Conservation (phyloP, 495 filamentous ascomycete species). For the Margaritispora aquatica region DNA sequence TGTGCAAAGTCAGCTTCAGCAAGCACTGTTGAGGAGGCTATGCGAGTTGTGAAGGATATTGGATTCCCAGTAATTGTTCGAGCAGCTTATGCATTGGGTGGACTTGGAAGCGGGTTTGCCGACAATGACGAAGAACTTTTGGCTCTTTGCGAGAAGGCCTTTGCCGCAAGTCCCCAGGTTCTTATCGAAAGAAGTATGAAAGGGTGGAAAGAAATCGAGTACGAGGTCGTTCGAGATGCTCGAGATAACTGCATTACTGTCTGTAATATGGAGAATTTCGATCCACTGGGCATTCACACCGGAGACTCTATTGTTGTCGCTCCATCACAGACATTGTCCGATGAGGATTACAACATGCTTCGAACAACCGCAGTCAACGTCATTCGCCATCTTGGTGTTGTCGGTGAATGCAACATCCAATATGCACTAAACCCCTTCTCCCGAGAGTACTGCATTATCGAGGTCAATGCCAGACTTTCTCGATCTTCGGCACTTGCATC, state of each 20-base stretch:
- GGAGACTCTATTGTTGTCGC: slow-evolving; percentile 98
- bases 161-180: slow-evolving; percentile 92
- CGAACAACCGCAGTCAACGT: slow-evolving; percentile 98
- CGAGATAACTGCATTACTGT: slow-evolving; percentile 99
- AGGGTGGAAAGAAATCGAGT: slow-evolving; percentile 99
- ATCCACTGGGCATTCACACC: slow-evolving; percentile 95
- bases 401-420: slow-evolving; percentile 98
- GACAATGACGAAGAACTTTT: slow-evolving; percentile 81
- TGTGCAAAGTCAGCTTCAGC: slow-evolving; percentile 96
- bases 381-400: slow-evolving; percentile 92
- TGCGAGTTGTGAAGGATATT: slow-evolving; percentile 78
- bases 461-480: slow-evolving; percentile 96
- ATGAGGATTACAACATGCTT: slow-evolving; percentile 99
- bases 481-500: slow-evolving; percentile 92
- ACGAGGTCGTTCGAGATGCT: slow-evolving; percentile 94
- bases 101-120: slow-evolving; percentile 92
- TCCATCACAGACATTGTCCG: slow-evolving; percentile 91
- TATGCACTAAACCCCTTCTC: slow-evolving; percentile 97
- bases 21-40: slow-evolving; percentile 76
- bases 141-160: slow-evolving; percentile 89
- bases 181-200: slow-evolving; percentile 98
- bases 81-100: slow-evolving; percentile 92
- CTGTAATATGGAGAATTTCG: slow-evolving; percentile 99
- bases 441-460: slow-evolving; percentile 96
- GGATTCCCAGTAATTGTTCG: slow-evolving; percentile 95